Evolutionary conservation across 768 basidiomycete species (phyloP), one percentile per base, ranked within the genome.

Genomic region (Boletus sensibilis): DNA sequence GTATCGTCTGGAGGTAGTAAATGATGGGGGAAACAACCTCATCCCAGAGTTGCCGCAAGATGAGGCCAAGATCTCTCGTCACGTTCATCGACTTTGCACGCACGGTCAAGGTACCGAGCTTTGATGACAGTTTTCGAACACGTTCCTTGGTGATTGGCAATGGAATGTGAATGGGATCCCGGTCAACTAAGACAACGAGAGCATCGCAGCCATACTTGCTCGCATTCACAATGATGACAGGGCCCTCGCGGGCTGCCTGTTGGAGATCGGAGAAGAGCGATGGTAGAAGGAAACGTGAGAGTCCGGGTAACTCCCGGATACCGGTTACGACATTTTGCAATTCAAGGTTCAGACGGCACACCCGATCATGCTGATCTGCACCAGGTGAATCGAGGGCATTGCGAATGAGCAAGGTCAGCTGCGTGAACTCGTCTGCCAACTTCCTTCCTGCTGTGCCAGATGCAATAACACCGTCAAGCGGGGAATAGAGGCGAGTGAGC

Each of bases 41-140:
- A 3, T 52, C 43, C 68, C 68, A 69, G n/a, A 69, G 45, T 5
- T 23, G 3, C 10, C 61, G 44, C 16, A 68, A 11, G 34, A 50
- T 20, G 45, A 25, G 2, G 2, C 1, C 31, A 2, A 34, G 13
- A 5, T 25, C 21, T 10, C 12, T 46, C 3, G 11, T 46, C 21
- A 25, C 7, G 6, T 46, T 5, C 7, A 4, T 18, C 21, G 5
- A 44, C 21, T 11, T 31, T 5, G 41, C 50, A 10, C 16, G 23
- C 14, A 45, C 6, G 14, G 42, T 47, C 23, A 46, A n/a, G 1
- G 31, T 31, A 13, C 5, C 29, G 20, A 51, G 20, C 20, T 43
- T 20, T 1, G 5, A 21, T 21, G 50, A 42, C 12, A 52, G 41
- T 1, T 34, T 23, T 34, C 9, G 33, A 14, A 34, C 31, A 18